phyloP scores from a whole-genome alignment of 2,329 filamentous ascomycete genomes.

The Pyrenophora teres region DNA sequence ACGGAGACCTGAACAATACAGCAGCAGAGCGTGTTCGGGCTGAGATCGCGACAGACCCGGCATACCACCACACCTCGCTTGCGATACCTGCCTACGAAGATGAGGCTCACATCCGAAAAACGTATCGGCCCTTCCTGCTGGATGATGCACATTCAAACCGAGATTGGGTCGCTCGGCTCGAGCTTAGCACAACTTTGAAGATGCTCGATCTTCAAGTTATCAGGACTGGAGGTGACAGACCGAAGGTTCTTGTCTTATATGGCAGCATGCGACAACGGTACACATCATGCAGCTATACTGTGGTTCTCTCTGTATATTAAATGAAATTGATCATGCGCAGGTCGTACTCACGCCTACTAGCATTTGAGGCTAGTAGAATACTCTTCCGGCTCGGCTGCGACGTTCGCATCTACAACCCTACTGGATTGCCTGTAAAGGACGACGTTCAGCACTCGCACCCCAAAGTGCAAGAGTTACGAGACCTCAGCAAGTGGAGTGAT shows the following conservation, averaged over 20 bases:
- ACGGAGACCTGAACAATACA: slow-evolving; percentile 37
- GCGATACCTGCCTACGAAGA: slow-evolving; percentile 56
- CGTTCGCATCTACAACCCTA: slow-evolving; percentile 66
- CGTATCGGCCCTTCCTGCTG: slow-evolving; percentile 64
- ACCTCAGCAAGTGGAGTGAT: slow-evolving; percentile 67
- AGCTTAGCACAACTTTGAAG: slow-evolving; percentile 58
- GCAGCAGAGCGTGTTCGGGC: slow-evolving; percentile 20
- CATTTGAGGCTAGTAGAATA: slow-evolving; percentile 64
- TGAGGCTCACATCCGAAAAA: slow-evolving; percentile 51
- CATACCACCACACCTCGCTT: slow-evolving; percentile 40
- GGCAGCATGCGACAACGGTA: slow-evolving; percentile 60
- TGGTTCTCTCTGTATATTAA: too few relatives aligned
- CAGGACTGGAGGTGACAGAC: slow-evolving; percentile 42
- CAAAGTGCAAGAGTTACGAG: slow-evolving; percentile 66
- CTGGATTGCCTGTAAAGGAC: slow-evolving; percentile 65
- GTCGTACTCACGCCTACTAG: slow-evolving; percentile 65
- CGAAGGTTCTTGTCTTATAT: slow-evolving; percentile 65
- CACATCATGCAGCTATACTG: too few relatives aligned
- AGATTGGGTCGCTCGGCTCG: slow-evolving; percentile 63
- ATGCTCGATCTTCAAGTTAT: slow-evolving; percentile 57
- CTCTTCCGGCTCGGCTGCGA: slow-evolving; percentile 69
- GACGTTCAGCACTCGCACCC: slow-evolving; percentile 61
- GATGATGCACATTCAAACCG: slow-evolving; percentile 39
- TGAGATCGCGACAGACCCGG: slow-evolving; percentile 19
- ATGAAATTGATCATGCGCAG: slow-evolving; percentile 41